Evolutionary conservation across 2,329 filamentous ascomycete species (phyloP).

Genomic region (Cladobotryum mycophilum): DNA sequence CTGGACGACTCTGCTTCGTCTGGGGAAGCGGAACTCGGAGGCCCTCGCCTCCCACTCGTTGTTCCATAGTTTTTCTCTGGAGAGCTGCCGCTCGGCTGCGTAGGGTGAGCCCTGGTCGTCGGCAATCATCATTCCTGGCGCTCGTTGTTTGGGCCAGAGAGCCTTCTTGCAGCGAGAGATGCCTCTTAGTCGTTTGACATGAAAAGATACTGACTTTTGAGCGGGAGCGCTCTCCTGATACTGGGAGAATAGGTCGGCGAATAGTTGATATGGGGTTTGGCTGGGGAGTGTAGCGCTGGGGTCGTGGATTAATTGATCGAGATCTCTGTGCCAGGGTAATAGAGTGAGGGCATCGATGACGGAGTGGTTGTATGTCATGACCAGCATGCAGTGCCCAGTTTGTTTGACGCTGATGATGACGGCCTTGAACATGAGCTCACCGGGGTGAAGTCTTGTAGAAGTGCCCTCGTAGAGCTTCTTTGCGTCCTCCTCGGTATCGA

Average conservation of each 20-base stretch:
- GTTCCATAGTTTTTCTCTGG: conserved; percentile 23
- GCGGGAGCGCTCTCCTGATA: conserved; percentile 25
- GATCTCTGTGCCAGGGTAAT: conserved; percentile 26
- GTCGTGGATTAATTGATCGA: conserved; percentile 25
- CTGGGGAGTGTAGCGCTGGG: conserved; percentile 13
- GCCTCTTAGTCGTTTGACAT: conserved; percentile 26
- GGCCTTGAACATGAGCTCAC: conserved; percentile 26
- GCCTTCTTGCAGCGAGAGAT: conserved; percentile 27
- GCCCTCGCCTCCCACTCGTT: conserved; percentile 22
- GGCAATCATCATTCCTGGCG: conserved; percentile 30
- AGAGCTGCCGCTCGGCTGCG: conserved; percentile 14
- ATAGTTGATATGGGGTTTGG: conserved; percentile 25
- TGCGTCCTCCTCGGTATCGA: conserved; percentile 18
- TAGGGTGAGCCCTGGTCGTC: conserved; percentile 20
- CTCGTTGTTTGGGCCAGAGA: conserved; percentile 27
- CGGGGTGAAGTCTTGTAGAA: conserved; percentile 12
- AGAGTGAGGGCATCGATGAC: conserved; percentile 30
- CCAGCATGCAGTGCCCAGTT: conserved; percentile 17
- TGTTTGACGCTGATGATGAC: conserved; percentile 18
- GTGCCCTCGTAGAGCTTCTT: conserved; percentile 16
- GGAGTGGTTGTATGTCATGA: conserved; percentile 29
- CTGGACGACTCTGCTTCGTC: conserved; percentile 23
- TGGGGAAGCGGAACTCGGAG: conserved; percentile 24
- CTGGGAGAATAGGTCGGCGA: conserved; percentile 26
- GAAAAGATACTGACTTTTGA: conserved; percentile 22